Evolutionary conservation across 371 early-diverging fungal species (phyloP).

Genomic region (Mucor sp.): DNA sequence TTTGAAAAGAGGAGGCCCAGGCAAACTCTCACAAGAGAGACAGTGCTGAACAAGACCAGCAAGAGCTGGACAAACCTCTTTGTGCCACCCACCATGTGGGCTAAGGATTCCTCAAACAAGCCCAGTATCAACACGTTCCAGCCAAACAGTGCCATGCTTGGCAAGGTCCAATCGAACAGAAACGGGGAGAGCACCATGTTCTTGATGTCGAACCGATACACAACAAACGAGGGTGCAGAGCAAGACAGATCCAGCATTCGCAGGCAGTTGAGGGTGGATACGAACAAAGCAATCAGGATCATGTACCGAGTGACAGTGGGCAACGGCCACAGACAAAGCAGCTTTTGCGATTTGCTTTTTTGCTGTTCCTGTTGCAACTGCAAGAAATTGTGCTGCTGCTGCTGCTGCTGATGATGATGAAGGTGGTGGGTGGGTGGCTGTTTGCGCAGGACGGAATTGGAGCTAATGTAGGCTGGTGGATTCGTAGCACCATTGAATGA

Average conservation of each 20-base stretch:
- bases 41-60: slow-evolving; percentile 24
- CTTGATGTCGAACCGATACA: slow-evolving; percentile 39
- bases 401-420: neutral
- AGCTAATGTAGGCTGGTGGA: neutral
- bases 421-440: neutral
- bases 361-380: slow-evolving; percentile 3
- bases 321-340: slow-evolving; percentile 53
- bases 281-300: slow-evolving; percentile 36
- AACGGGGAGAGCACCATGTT: slow-evolving; percentile 51
- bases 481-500: slow-evolving; percentile 1
- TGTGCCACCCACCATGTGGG: slow-evolving; percentile 53
- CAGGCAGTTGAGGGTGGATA: slow-evolving; percentile 36
- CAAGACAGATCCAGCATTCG: slow-evolving; percentile 35
- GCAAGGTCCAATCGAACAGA: slow-evolving; percentile 39
- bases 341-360: slow-evolving; percentile 43
- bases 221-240: slow-evolving; percentile 51
- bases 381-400: neutral
- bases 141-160: slow-evolving; percentile 32
- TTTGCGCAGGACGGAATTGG: neutral
- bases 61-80: slow-evolving; percentile 41
- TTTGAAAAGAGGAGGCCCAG: slow-evolving; percentile 60
- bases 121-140: slow-evolving; percentile 55
- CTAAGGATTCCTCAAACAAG: slow-evolving; percentile 51
- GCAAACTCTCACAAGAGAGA: slow-evolving; percentile 39
- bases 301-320: slow-evolving; percentile 52